Conservation (phyloP, 1,284 basidiomycete species). For the Pascua guehoae region DNA sequence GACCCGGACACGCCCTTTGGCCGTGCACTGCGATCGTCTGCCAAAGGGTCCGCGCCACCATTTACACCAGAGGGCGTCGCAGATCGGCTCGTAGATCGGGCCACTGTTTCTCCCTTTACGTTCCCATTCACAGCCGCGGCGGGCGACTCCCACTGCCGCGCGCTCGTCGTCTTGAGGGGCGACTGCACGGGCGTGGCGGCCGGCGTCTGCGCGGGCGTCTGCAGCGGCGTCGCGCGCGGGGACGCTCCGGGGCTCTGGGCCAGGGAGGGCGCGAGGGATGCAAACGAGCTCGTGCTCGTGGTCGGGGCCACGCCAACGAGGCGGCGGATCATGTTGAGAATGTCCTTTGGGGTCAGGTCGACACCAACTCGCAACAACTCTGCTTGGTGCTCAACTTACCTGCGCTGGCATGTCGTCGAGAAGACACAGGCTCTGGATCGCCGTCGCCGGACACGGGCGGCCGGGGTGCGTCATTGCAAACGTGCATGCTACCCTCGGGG, state of each 20-base stretch:
- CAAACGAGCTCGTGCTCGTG: too few relatives aligned
- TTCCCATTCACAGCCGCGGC: too few relatives aligned
- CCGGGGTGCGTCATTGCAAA: background rate
- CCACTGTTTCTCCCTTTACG: too few relatives aligned
- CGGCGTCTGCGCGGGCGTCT: background rate
- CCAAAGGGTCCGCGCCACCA: too few relatives aligned
- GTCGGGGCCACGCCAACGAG: background rate
- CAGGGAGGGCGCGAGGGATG: background rate
- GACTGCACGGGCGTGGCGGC: background rate
- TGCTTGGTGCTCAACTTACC: background rate
- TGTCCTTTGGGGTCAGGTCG: background rate
- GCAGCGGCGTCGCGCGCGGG: background rate
- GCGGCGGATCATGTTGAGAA: background rate
- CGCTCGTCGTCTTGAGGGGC: background rate
- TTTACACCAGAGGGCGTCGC: too few relatives aligned
- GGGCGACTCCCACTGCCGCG: background rate
- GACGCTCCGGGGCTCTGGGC: background rate
- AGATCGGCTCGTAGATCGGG: too few relatives aligned
- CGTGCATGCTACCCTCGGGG: background rate
- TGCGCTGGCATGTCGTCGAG: background rate
- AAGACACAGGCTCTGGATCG: background rate
- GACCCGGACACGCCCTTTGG: too few relatives aligned
- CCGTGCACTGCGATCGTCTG: too few relatives aligned
- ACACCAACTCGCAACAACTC: background rate
- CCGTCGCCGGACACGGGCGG: background rate